Evolutionary conservation across 139 green algal species (phyloP), one percentile per base, ranked within the genome.

Genomic region (Tetraselmis chui): DNA sequence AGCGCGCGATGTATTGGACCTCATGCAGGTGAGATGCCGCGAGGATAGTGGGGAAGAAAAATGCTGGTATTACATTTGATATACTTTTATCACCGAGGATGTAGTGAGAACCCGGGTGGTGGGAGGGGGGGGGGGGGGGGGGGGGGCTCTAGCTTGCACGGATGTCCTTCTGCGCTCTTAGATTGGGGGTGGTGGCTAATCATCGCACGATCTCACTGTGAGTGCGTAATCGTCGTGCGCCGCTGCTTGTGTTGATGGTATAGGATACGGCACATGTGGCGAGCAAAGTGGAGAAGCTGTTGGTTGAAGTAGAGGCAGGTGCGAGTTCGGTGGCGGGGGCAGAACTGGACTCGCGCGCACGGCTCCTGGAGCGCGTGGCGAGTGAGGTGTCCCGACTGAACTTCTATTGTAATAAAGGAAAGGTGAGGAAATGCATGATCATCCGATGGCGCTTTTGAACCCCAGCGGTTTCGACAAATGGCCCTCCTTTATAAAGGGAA

Each of bases 221-320:
- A n/a, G n/a, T 2, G 75, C 75, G 2, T 24, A 45, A 5, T 26
- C 32, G 31, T 28, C 77, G 77, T 28, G 77, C 11, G 31, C 31
- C 27, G 11, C 2, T 2, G 77, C 77, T n/a, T 27, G 59, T 32
- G 67, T 18, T 32, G 28, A 26, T 32, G 29, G 28, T 93, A 75
- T 90, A 94, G 81, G 96, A 98, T 84, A 92, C 94, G 2, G 89
- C 91, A 1, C 89, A 97, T 76, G 89, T 93, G 26, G 86, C 95
- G 29, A 89, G 88, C 45, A 99, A 99, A 86, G 95, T 98, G n/a
- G 94, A 98, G 83, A 98, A 97, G 91, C 92, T 98, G 45, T 86
- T 98, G 28, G 85, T 85, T 11, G 95, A 98, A 83, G 86, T 95
- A 31, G 79, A 83, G 27, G 67, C 80, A 2, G 82, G 27, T 81